phyloP scores from a whole-genome alignment of 306 rosid genomes.

The Citrullus amarus region DNA sequence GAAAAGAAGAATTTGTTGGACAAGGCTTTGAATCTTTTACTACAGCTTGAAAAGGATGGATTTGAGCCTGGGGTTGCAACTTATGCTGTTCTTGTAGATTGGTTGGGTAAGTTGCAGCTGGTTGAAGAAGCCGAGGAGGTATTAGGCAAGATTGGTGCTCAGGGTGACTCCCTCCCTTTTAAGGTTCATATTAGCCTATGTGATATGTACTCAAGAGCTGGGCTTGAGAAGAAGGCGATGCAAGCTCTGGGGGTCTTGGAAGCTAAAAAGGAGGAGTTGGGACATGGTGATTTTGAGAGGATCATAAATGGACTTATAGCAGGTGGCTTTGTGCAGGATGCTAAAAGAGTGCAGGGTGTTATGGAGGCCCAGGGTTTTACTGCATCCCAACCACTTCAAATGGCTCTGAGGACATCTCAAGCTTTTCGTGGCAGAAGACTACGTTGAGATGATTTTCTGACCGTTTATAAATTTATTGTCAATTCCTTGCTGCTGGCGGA shows the following conservation, averaged over 20 bases:
- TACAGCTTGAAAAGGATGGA: conserved; percentile 59
- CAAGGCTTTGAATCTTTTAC: conserved; percentile 53
- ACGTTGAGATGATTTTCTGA: conserved; percentile 23
- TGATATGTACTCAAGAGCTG: conserved; percentile 61
- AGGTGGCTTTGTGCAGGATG: conserved; percentile 62
- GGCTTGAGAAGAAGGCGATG: conserved; percentile 69
- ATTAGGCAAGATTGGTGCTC: conserved; percentile 49
- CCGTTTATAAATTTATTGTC: not conserved
- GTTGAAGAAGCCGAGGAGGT: conserved; percentile 74
- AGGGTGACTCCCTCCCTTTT: conserved; percentile 61
- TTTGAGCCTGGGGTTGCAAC: conserved; percentile 76
- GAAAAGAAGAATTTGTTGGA: conserved; percentile 49
- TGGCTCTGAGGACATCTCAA: conserved; percentile 16
- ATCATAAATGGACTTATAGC: conserved; percentile 33
- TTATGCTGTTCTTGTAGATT: conserved; percentile 69
- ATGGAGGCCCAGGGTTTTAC: conserved; percentile 64
- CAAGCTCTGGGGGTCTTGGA: conserved; percentile 61
- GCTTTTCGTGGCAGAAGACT: not conserved
- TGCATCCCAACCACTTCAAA: conserved; percentile 11
- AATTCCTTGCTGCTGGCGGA: not conserved
- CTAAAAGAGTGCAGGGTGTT: conserved; percentile 30
- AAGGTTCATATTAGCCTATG: conserved; percentile 68
- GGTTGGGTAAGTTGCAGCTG: conserved; percentile 70
- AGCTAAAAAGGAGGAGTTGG: conserved; percentile 56
- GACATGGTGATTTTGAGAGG: conserved; percentile 42